These are phyloP conservation scores for Alternaria novae-zelandiae DNA, from an alignment of 2,329 filamentous ascomycete genomes.

Conservation along the genomic window DNA sequence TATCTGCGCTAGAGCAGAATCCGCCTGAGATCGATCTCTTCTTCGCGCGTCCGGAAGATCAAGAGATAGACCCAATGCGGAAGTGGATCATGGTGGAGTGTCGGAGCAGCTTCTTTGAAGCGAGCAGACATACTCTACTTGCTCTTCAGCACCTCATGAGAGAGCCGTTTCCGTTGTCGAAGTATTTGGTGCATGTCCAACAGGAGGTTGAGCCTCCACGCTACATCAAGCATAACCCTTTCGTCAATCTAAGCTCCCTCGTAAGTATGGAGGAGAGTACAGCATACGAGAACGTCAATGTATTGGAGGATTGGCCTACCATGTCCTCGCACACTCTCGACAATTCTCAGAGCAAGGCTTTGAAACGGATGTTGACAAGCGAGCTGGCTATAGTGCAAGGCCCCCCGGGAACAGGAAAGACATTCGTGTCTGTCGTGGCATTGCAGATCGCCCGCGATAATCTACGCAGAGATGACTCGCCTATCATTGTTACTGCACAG, in stretches of 20 bases:
- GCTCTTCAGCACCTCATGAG: slow-evolving; percentile 70
- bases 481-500: slow-evolving; percentile 80
- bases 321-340: slow-evolving; percentile 64
- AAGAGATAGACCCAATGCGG: slow-evolving; percentile 70
- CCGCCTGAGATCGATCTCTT: slow-evolving; percentile 78
- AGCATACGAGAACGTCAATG: slow-evolving; percentile 57
- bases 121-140: slow-evolving; percentile 72
- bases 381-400: slow-evolving; percentile 81
- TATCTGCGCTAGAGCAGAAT: slow-evolving; percentile 67
- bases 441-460: slow-evolving; percentile 71
- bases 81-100: slow-evolving; percentile 83
- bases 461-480: slow-evolving; percentile 61
- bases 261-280: slow-evolving; percentile 48
- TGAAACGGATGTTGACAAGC: slow-evolving; percentile 73
- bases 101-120: slow-evolving; percentile 76
- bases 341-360: slow-evolving; percentile 71
- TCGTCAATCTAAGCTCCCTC: slow-evolving; percentile 58
- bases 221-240: slow-evolving; percentile 60
- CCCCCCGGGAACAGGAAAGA: slow-evolving; percentile 82
- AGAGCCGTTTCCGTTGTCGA: slow-evolving; percentile 67
- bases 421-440: slow-evolving; percentile 76
- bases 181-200: slow-evolving; percentile 64
- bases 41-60: slow-evolving; percentile 67
- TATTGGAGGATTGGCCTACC: slow-evolving; percentile 63
- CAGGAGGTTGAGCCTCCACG: slow-evolving; percentile 56